Evolutionary conservation across 495 filamentous ascomycete genomes (phyloP), one percentile per base, ranked within the genome.

Genomic region (Chaetomium fimeti): DNA sequence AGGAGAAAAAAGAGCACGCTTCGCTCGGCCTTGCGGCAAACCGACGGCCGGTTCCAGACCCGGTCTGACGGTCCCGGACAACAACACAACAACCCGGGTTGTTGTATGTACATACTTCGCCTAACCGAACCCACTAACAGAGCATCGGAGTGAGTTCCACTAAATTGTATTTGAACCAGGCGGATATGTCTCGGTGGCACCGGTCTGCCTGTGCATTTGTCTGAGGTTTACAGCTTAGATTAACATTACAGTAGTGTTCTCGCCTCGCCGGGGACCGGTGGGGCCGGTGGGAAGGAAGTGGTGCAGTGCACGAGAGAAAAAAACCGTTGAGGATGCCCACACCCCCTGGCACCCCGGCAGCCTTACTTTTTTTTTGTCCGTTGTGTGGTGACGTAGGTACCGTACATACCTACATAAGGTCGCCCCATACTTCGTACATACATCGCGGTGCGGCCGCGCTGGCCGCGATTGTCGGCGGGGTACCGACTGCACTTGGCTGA

Each of bases 141-240:
- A 36, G 32, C 9, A 4, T 36, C 32, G n/a, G 32, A 36, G 32
- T 2, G 18, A 45, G 42, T 45, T n/a, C n/a, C n/a, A n/a, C n/a
- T 15, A 36, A 18, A 6, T 45, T 45, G 42, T n/a, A 15, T n/a
- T n/a, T n/a, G n/a, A n/a, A n/a, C n/a, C n/a, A n/a, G n/a, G n/a
- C n/a, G n/a, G 42, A 3, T 15, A 45, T n/a, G 3, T 45, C 49
- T 9, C 13, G 16, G 32, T 25, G 54, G 28, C 32, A 43, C 54
- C 54, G 54, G 32, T 1, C 32, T n/a, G n/a, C n/a, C n/a, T n/a
- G n/a, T n/a, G n/a, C n/a, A n/a, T n/a, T n/a, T 25, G 54, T 57
- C 54, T 57, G 32, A 57, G 54, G 54, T 57, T 57, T 36, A 57
- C 32, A 25, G 36, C 2, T 56, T 56, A 56, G 29, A 56, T 56